phyloP scores from a whole-genome alignment of 73 alveolate genomes.

The Paramecium pentaurelia region DNA sequence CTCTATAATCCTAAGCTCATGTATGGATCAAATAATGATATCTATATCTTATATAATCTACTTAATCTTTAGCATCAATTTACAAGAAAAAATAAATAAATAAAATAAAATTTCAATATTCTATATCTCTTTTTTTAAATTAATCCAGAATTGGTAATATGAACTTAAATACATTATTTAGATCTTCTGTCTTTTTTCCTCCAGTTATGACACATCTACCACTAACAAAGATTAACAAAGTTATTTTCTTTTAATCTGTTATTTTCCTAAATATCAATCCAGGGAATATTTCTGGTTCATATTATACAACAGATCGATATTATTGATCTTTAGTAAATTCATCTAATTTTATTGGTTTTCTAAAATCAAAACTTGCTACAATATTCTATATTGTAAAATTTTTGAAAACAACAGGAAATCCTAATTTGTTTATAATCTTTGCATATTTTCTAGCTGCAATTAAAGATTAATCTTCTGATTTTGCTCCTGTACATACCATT shows the following conservation, averaged over 20 bases:
- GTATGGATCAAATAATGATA: not conserved
- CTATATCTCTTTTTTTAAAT: conserved; percentile 67
- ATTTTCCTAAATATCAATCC: conserved; percentile 88
- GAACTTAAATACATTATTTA: conserved; percentile 79
- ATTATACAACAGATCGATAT: conserved; percentile 71
- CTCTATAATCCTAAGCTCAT: not conserved
- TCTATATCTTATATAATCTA: not conserved
- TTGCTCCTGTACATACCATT: conserved; percentile 98
- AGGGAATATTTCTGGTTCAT: conserved; percentile 98
- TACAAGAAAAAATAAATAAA: not conserved
- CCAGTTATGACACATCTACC: conserved; percentile 98
- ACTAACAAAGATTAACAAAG: conserved; percentile 87
- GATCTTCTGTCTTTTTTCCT: conserved; percentile 88
- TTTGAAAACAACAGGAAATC: conserved; percentile 83
- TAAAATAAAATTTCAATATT: conserved; percentile 7
- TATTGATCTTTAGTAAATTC: conserved; percentile 62
- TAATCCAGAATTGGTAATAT: conserved; percentile 82
- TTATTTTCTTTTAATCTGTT: conserved; percentile 86
- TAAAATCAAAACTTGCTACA: conserved; percentile 87
- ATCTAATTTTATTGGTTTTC: conserved; percentile 86
- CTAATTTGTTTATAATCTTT: conserved; percentile 84
- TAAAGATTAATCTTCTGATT: conserved; percentile 88
- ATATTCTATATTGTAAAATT: conserved; percentile 91
- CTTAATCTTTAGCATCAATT: not conserved
- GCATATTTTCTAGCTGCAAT: conserved; percentile 95